Evolutionary conservation across 345 rosid species (phyloP).

Genomic region (Bruguiera parviflora): DNA sequence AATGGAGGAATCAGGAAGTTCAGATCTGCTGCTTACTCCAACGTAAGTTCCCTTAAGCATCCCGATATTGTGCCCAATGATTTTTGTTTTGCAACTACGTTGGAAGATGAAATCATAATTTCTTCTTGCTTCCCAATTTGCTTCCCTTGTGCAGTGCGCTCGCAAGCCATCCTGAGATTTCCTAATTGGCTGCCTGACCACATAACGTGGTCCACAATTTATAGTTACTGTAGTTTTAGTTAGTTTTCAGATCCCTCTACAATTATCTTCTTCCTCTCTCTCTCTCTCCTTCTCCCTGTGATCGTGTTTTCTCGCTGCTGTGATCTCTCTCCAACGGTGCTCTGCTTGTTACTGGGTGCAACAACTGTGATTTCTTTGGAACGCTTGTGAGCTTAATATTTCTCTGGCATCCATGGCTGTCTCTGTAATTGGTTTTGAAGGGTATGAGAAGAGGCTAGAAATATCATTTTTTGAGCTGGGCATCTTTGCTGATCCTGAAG

Average conservation of each 20-base stretch:
- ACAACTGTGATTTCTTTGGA: not conserved
- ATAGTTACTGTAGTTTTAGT: slow-evolving; percentile 1
- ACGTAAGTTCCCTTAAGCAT: slow-evolving; percentile 39
- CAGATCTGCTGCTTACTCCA: slow-evolving; percentile 92
- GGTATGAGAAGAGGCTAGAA: slow-evolving; percentile 31
- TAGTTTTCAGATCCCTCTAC: not conserved
- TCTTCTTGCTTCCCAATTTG: not conserved
- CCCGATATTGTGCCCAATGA: not conserved
- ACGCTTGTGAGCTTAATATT: not conserved
- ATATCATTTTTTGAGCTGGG: slow-evolving; percentile 23
- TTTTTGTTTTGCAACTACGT: not conserved
- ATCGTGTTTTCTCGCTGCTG: slow-evolving; percentile 4
- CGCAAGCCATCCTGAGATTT: slow-evolving; percentile 37
- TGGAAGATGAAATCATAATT: not conserved
- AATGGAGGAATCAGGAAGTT: slow-evolving; percentile 88
- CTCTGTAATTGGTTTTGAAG: slow-evolving; percentile 36
- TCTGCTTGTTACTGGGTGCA: not conserved
- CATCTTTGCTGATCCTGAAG: slow-evolving; percentile 27
- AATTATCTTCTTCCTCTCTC: slow-evolving; percentile 12
- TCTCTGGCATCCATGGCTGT: slow-evolving; percentile 2
- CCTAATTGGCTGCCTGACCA: slow-evolving; percentile 5
- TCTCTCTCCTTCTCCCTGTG: slow-evolving; percentile 14
- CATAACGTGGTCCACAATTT: slow-evolving; percentile 10
- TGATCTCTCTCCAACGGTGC: not conserved
- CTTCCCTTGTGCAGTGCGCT: slow-evolving; percentile 27